A percentile compares a stretch with the other conserved stretches of the same genome.
Conservation (phyloP, 148 eudicot species). For the Oxyria digyna region DNA sequence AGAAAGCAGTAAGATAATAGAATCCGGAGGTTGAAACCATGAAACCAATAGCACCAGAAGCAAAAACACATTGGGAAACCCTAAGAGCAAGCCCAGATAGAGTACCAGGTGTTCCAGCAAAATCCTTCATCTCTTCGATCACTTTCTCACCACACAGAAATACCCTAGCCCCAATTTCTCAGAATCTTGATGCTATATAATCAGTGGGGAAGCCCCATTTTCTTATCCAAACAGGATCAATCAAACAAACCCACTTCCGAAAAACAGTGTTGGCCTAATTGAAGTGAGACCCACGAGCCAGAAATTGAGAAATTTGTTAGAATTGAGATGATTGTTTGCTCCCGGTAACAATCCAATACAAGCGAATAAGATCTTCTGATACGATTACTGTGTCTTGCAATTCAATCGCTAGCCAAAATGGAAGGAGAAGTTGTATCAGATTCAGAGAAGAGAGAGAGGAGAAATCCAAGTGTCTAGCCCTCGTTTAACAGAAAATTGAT, state of each 20-base stretch:
- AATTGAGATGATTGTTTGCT: neutral
- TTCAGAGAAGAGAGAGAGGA: neutral
- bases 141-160: neutral
- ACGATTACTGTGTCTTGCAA: neutral
- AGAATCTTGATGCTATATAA: neutral
- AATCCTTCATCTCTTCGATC: constrained; percentile 43
- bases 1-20: constrained; percentile 61
- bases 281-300: neutral
- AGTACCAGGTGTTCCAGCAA: constrained; percentile 76
- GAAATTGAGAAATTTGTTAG: neutral
- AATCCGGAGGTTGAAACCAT: constrained; percentile 43
- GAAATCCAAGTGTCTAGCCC: neutral
- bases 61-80: constrained; percentile 47
- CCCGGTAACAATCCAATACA: neutral
- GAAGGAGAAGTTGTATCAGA: neutral
- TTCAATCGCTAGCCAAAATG: neutral
- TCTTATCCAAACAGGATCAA: neutral
- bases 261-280: neutral
- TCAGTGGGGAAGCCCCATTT: neutral
- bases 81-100: constrained; percentile 39
- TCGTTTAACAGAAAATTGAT: neutral
- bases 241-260: neutral
- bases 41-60: constrained; percentile 49
- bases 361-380: neutral
- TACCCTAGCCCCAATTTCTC: neutral